Base-by-base conservation (phyloP, 2,329 filamentous ascomycete species). In the Epichloe elymi region DNA sequence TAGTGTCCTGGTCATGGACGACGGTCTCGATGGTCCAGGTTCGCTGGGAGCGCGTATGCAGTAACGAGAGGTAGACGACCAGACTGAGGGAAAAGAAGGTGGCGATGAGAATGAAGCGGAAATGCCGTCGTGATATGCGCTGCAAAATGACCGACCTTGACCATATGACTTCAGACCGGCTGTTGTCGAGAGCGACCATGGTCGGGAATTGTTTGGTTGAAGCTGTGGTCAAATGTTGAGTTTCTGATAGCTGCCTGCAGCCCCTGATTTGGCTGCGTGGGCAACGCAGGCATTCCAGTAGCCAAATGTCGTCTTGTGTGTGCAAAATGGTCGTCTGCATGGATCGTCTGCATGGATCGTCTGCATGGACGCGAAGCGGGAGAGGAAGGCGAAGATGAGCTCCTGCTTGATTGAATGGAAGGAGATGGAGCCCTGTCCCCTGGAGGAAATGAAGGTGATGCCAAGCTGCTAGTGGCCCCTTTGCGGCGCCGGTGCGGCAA, bases 11-110 rank as follows among this genome's bases (percentile, higher is more conserved):
- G 23, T 53, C 38, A 39, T 53, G 51, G 43, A 53, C 51, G 33
- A 40, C 19, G 6, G 48, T 50, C 43, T 53, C 51, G n/a, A 53
- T 20, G 0, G 43, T 47, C 51, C 51, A 53, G 7, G 51, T 53
- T 41, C 44, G 48, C 4, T 40, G 39, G 5, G 43, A 37, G 26
- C 19, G 40, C 6, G 35, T 15, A 2, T 12, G 17, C n/a, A 37
- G 30, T 3, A 49, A 6, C 2, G 10, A 46, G 14, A 50, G 46
- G 7, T 42, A 50, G 26, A 49, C 5, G 42, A 35, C 14, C 10
- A 50, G 30, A 14, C 37, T 23, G 20, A 51, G 35, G 40, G 33
- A n/a, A 17, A 48, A 33, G 23, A 44, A 44, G 26, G 17, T 17
- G 39, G 14, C 8, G 30, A 51, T 8, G 23, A 40, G 17, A 17